phyloP scores from a whole-genome alignment of 257 asterid species.

The Solanum rostratum region DNA sequence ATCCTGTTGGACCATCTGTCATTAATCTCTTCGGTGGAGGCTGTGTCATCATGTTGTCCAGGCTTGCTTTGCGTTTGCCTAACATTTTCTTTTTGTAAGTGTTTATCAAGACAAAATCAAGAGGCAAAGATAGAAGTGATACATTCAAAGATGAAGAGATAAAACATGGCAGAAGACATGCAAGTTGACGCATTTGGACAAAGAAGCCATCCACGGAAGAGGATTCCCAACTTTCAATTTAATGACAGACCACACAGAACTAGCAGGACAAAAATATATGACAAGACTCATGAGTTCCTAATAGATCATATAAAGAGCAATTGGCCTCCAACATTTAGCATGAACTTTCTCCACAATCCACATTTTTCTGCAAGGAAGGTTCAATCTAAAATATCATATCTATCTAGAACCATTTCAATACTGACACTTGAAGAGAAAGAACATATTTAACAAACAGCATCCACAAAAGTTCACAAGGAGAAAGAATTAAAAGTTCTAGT shows the following conservation, averaged over 20 bases:
- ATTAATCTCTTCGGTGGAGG: conserved; percentile 67
- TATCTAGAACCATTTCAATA: not conserved
- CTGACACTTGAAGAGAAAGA: not conserved
- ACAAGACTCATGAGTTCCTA: not conserved
- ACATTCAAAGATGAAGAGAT: not conserved
- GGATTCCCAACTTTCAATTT: not conserved
- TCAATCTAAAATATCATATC: not conserved
- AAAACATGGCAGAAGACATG: not conserved
- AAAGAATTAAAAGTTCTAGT: not conserved
- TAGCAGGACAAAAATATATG: not conserved
- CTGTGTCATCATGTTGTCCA: conserved; percentile 62
- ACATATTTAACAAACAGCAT: not conserved
- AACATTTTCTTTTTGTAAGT: not conserved
- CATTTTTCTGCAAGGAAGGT: not conserved
- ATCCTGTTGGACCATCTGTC: conserved; percentile 39
- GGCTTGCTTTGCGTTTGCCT: conserved; percentile 77
- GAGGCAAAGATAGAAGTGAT: not conserved
- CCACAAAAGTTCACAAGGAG: not conserved
- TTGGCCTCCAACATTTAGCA: not conserved
- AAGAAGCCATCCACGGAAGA: not conserved
- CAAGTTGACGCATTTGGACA: not conserved
- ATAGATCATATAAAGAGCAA: not conserved
- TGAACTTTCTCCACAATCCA: not conserved
- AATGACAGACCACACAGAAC: not conserved
- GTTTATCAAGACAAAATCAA: not conserved